Percentiles rank a stretch among this genome's conserved stretches.
These are phyloP conservation scores for Penicillium hesseltinei DNA, from an alignment of 2,329 filamentous ascomycete species.

Conservation along the genomic window DNA sequence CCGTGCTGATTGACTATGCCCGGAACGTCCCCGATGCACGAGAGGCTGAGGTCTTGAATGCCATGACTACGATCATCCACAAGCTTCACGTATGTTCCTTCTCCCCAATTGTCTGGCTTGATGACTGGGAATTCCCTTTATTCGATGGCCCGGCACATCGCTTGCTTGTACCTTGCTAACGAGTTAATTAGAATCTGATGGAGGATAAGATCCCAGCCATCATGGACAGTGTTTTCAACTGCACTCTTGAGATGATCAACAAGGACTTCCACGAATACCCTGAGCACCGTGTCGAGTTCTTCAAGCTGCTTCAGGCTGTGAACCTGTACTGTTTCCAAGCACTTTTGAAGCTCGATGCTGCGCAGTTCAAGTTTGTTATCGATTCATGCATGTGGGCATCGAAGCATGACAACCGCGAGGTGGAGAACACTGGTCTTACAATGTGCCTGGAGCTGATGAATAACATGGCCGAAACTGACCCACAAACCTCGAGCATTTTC, in stretches of 20 bases:
- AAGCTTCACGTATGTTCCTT: slow-evolving; percentile 80
- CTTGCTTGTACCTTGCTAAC: neutral
- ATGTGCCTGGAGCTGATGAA: slow-evolving; percentile 98
- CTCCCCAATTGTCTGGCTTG: neutral
- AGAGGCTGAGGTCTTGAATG: slow-evolving; percentile 93
- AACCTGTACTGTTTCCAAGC: slow-evolving; percentile 97
- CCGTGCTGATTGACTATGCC: slow-evolving; percentile 93
- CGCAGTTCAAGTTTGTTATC: slow-evolving; percentile 99
- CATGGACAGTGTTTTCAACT: slow-evolving; percentile 98
- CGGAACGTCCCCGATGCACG: slow-evolving; percentile 93
- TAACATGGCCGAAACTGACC: slow-evolving; percentile 92
- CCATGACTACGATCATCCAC: slow-evolving; percentile 95
- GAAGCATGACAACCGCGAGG: slow-evolving; percentile 98
- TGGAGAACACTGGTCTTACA: slow-evolving; percentile 91
- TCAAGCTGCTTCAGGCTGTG: slow-evolving; percentile 92
- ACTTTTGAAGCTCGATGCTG: slow-evolving; percentile 86
- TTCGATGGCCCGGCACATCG: neutral
- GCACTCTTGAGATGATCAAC: slow-evolving; percentile 99
- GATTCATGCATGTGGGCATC: slow-evolving; percentile 99
- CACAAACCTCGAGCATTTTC: slow-evolving; percentile 84
- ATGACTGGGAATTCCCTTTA: neutral
- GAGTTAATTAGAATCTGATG: slow-evolving; percentile 70
- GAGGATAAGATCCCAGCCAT: slow-evolving; percentile 96
- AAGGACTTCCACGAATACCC: slow-evolving; percentile 99
- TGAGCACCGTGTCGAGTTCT: slow-evolving; percentile 98